Percentiles rank a stretch among this genome's conserved stretches.
Evolutionary conservation across 305 asterid genomes (phyloP).

Genomic region (Fraxinus paxiana): DNA sequence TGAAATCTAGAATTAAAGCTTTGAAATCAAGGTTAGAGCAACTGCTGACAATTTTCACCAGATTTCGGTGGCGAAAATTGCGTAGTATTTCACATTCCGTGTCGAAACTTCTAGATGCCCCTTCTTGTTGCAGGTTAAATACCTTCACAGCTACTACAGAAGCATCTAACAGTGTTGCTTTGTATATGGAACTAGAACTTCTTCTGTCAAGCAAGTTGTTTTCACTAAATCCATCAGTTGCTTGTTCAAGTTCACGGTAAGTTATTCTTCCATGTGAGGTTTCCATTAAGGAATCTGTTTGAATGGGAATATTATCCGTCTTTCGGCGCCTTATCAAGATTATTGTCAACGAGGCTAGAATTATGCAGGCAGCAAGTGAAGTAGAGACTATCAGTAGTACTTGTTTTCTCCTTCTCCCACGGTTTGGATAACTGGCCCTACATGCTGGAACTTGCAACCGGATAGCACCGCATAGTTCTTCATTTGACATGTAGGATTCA

Average conservation of each 20-base stretch:
- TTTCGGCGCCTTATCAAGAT: slow-evolving; percentile 17
- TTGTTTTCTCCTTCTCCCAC: slow-evolving; percentile 8
- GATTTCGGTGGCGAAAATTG: slow-evolving; percentile 38
- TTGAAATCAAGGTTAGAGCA: slow-evolving; percentile 36
- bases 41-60: slow-evolving; percentile 34
- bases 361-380: slow-evolving; percentile 1
- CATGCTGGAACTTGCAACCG: slow-evolving; percentile 33
- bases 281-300: neutral
- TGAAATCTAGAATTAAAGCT: slow-evolving; percentile 39
- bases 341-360: slow-evolving; percentile 17
- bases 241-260: slow-evolving; percentile 28
- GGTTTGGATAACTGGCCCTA: neutral
- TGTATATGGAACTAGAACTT: slow-evolving; percentile 31
- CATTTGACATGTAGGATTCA: slow-evolving; percentile 35
- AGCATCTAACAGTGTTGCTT: slow-evolving; percentile 26
- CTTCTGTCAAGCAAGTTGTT: slow-evolving; percentile 33
- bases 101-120: slow-evolving; percentile 29
- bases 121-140: slow-evolving; percentile 31
- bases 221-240: slow-evolving; percentile 27
- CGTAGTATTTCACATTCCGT: slow-evolving; percentile 35
- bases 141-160: slow-evolving; percentile 32
- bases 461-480: slow-evolving; percentile 35
- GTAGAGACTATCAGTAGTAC: neutral
- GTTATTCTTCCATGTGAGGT: slow-evolving; percentile 28
- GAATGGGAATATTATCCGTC: neutral